Conservation (phyloP, 768 basidiomycete genomes). For the Lentinula guzmanii region DNA sequence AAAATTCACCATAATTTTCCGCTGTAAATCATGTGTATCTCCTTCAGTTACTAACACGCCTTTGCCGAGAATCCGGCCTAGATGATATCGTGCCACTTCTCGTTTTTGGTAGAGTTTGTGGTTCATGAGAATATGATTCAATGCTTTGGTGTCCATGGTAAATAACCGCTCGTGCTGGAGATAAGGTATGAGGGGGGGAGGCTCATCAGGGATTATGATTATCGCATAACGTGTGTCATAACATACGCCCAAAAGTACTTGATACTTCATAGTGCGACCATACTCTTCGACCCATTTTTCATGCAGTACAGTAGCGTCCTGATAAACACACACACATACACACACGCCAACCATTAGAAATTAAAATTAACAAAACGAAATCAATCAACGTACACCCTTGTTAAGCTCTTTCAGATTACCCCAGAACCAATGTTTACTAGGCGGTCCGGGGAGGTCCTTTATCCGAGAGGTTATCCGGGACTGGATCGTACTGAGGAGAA, state of each 20-base stretch:
- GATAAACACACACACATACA: neutral
- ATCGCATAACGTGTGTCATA: neutral
- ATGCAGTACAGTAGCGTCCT: constrained; percentile 17
- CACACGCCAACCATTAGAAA: too few species aligned
- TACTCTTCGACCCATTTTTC: constrained; percentile 31
- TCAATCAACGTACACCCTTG: constrained; percentile 14
- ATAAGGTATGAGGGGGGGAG: neutral
- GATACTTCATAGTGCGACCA: constrained; percentile 26
- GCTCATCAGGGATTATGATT: neutral
- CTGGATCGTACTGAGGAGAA: constrained; percentile 9
- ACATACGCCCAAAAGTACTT: constrained; percentile 25
- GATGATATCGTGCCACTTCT: constrained; percentile 24
- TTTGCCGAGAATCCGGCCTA: constrained; percentile 37
- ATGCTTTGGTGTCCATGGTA: constrained; percentile 55
- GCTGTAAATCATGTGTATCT: constrained; percentile 41
- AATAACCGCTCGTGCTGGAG: constrained; percentile 33
- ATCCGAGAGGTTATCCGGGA: constrained; percentile 19
- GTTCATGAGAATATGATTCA: constrained; percentile 61
- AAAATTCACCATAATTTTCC: constrained; percentile 32
- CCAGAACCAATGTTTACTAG: constrained; percentile 21
- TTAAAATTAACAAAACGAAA: neutral
- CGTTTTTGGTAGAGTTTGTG: constrained; percentile 53
- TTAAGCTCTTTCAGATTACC: constrained; percentile 27
- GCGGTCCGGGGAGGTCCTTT: constrained; percentile 31
- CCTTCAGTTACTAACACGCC: constrained; percentile 46